These are phyloP conservation scores for Podospora sp. DNA, from an alignment of 495 filamentous ascomycete species.

Conservation along the genomic window DNA sequence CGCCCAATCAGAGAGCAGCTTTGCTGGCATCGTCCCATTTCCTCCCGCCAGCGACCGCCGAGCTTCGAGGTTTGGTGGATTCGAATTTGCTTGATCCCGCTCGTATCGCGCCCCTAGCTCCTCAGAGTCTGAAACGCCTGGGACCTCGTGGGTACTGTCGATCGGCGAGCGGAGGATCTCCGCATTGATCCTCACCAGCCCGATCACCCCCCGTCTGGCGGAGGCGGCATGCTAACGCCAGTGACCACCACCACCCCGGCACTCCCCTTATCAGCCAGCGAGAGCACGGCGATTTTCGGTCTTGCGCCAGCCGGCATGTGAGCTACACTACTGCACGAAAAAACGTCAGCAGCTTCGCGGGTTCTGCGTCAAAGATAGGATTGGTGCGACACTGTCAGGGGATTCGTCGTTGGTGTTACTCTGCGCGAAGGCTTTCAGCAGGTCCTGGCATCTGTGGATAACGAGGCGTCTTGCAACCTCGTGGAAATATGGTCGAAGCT, in stretches of 20 bases:
- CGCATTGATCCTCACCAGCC: slow-evolving; percentile 1
- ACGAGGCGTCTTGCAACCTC: not conserved
- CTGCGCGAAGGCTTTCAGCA: slow-evolving; percentile 20
- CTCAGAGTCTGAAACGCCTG: slow-evolving; percentile 2
- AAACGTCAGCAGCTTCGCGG: not conserved
- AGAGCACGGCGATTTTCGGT: not conserved
- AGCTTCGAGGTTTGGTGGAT: not conserved
- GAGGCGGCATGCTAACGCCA: not conserved
- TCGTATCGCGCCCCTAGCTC: slow-evolving; percentile 3
- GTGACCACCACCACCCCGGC: not conserved
- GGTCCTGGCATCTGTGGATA: slow-evolving; percentile 6
- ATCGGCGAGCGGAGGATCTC: not conserved
- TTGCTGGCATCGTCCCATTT: slow-evolving; percentile 8
- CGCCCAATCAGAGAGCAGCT: slow-evolving; percentile 7
- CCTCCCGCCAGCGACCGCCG: not conserved
- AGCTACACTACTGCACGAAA: not conserved
- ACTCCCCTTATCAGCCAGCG: not conserved
- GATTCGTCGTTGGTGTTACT: slow-evolving; percentile 17
- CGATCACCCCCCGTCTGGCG: not conserved
- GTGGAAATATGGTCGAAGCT: not conserved
- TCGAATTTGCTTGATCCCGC: slow-evolving; percentile 3
- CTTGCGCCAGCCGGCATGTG: not conserved
- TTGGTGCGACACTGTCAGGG: not conserved
- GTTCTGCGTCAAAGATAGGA: not conserved
- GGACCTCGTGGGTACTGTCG: not conserved